Percentiles rank a stretch among this genome's conserved stretches.
These are phyloP conservation scores for Fusarium agapanthi DNA, from an alignment of 2,329 filamentous ascomycete species.

Conservation along the genomic window DNA sequence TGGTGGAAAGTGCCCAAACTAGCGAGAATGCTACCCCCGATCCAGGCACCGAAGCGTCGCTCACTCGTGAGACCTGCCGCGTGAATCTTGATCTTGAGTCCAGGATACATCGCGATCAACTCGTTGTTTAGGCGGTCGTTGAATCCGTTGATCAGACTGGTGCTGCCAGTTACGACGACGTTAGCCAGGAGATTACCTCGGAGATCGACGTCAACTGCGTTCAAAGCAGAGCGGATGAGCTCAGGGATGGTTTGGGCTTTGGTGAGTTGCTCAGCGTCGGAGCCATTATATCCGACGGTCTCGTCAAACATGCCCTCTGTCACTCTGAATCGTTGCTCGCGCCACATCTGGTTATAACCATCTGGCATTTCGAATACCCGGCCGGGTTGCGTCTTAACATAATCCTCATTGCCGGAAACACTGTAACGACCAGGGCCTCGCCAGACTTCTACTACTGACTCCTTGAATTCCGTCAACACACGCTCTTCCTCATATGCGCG, in stretches of 20 bases:
- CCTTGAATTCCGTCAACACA: conserved; percentile 94
- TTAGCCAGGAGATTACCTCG: conserved; percentile 85
- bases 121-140: conserved; percentile 90
- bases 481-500: conserved; percentile 89
- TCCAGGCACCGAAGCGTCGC: conserved; percentile 92
- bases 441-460: conserved; percentile 96
- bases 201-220: conserved; percentile 87
- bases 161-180: conserved; percentile 91
- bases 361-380: conserved; percentile 97
- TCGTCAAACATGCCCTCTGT: conserved; percentile 93
- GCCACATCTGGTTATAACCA: conserved; percentile 95
- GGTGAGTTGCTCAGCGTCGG: conserved; percentile 59
- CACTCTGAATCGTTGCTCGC: conserved; percentile 84
- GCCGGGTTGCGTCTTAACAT: conserved; percentile 75
- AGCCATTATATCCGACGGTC: conserved; percentile 69
- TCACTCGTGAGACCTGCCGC: conserved; percentile 88
- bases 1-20: conserved; percentile 98
- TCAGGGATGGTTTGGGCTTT: conserved; percentile 84
- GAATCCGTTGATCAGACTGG: conserved; percentile 88
- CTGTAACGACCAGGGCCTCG: conserved; percentile 76
- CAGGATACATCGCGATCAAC: conserved; percentile 82
- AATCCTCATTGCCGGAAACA: conserved; percentile 77
- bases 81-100: conserved; percentile 86
- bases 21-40: conserved; percentile 93
- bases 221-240: conserved; percentile 80